phyloP scores from a whole-genome alignment of 2,329 filamentous ascomycete genomes.

The Chrysoporthe deuterocubensis region DNA sequence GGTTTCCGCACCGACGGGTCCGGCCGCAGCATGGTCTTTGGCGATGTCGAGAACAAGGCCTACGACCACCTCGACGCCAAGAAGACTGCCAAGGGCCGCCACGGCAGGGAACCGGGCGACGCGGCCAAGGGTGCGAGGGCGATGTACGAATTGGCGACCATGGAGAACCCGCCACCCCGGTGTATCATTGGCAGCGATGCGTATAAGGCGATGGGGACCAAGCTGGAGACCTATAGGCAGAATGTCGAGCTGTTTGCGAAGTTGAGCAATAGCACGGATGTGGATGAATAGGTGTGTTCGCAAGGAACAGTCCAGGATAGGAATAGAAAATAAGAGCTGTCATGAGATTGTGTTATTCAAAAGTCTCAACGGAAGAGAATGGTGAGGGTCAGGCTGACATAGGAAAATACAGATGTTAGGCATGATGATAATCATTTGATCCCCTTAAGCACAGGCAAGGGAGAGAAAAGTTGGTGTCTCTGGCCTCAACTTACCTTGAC shows the following conservation, averaged over 20 bases:
- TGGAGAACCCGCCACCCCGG: constrained; percentile 12
- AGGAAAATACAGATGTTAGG: no score
- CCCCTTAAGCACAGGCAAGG: no score
- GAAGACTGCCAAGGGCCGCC: constrained; percentile 31
- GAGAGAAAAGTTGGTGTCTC: no score
- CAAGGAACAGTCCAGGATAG: no score
- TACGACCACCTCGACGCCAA: constrained; percentile 40
- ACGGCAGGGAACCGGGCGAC: constrained; percentile 60
- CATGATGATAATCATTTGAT: no score
- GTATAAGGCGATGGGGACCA: constrained; percentile 5
- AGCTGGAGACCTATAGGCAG: constrained; percentile 7
- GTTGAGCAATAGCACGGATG: constrained; percentile 15
- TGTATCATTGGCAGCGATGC: constrained; percentile 14
- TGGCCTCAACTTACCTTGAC: no score
- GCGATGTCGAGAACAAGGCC: constrained; percentile 42
- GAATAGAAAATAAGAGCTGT: no score
- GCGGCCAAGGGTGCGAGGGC: constrained; percentile 55
- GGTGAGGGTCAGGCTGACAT: no score
- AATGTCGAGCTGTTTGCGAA: constrained; percentile 9
- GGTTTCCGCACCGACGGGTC: constrained; percentile 52
- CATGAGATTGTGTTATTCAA: no score
- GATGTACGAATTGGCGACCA: constrained; percentile 52
- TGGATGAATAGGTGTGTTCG: background rate
- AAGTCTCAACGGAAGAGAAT: no score
- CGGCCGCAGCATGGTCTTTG: constrained; percentile 38